phyloP scores from a whole-genome alignment of 2,329 filamentous ascomycete species.

The Emmonsia crescens region DNA sequence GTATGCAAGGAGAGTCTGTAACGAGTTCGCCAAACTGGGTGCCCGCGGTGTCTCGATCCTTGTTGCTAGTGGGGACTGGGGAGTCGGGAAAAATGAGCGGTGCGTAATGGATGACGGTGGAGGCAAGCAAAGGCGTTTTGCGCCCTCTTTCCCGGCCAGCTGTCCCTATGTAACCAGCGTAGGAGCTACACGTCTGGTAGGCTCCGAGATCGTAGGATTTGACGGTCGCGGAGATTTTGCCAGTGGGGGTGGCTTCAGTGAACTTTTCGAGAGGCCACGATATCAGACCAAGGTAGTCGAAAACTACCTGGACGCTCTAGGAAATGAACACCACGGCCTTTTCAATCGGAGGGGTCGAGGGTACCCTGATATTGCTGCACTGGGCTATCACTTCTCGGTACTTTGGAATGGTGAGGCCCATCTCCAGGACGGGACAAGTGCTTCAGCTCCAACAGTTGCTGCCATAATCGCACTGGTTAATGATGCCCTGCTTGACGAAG shows the following conservation, averaged over 20 bases:
- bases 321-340: conserved; percentile 33
- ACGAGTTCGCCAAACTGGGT: conserved; percentile 52
- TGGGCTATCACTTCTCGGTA: conserved; percentile 36
- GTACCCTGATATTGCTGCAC: conserved; percentile 52
- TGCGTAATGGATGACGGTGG: conserved; percentile 30
- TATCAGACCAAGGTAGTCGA: conserved; percentile 39
- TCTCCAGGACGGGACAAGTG: conserved; percentile 31
- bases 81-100: conserved; percentile 46
- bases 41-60: conserved; percentile 56
- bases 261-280: conserved; percentile 36
- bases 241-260: conserved; percentile 41
- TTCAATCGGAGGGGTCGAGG: conserved; percentile 46
- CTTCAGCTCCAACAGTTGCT: conserved; percentile 52
- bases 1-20: conserved; percentile 53
- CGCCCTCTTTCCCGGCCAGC: conserved; percentile 44
- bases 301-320: conserved; percentile 33
- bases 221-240: conserved; percentile 39
- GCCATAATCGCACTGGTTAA: conserved; percentile 55
- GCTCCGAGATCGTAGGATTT: conserved; percentile 40
- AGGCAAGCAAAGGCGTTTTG: conserved; percentile 40
- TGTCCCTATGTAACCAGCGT: conserved; percentile 55
- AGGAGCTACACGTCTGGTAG: conserved; percentile 44
- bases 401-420: conserved; percentile 26
- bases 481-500: conserved; percentile 46
- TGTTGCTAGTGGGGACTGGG: conserved; percentile 52